These are phyloP conservation scores for Phytophthora sp. DNA, from an alignment of 352 stramenopile species.

Conservation along the genomic window DNA sequence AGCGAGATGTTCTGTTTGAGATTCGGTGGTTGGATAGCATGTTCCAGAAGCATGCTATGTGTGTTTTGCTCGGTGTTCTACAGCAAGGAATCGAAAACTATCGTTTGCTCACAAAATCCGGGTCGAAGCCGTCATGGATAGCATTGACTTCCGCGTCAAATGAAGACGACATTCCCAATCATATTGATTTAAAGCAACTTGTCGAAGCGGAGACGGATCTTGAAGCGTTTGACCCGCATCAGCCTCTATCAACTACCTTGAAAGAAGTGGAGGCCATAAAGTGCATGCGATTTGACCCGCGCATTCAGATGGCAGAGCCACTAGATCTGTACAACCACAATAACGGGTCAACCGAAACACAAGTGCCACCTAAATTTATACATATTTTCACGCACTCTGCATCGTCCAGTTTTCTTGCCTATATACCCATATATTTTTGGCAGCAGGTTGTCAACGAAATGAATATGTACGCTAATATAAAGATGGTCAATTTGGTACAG, in stretches of 20 bases:
- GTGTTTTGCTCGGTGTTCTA: neutral
- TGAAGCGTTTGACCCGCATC: neutral
- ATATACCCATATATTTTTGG: constrained; percentile 1
- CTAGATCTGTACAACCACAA: neutral
- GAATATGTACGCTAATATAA: neutral
- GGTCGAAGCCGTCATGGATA: neutral
- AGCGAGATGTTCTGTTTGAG: neutral
- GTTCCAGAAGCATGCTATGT: neutral
- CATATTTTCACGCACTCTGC: constrained; percentile 12
- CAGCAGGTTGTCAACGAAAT: constrained; percentile 2
- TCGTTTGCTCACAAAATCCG: neutral
- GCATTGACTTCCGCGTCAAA: neutral
- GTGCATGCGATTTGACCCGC: constrained; percentile 3
- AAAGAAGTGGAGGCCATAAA: neutral
- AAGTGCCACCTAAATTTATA: neutral
- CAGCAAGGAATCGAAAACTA: constrained; percentile 1
- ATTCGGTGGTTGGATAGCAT: constrained; percentile 1
- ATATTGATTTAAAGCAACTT: neutral
- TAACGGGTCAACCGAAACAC: neutral
- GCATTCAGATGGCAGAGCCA: neutral
- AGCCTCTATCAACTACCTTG: neutral
- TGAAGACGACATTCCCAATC: neutral
- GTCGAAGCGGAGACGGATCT: neutral
- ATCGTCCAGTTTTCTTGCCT: constrained; percentile 6
- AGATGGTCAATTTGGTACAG: neutral